Base-by-base conservation (phyloP, 306 rosid genomes). In the Acacia confusa region DNA sequence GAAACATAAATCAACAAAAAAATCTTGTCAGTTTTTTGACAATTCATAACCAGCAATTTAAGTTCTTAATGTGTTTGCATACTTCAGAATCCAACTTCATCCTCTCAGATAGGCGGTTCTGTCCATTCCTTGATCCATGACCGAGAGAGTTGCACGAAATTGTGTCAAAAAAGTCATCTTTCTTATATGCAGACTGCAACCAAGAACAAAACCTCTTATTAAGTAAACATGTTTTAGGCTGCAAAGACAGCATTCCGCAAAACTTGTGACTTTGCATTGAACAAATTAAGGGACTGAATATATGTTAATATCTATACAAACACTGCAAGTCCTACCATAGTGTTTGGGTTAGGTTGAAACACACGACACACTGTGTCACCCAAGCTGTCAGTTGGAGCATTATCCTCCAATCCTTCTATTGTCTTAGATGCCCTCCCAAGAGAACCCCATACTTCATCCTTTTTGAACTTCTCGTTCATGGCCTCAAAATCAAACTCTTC, bases 401-500 rank as follows among this genome's bases (percentile, higher is more conserved):
- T 71, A 41, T 71, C 85, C 70, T 86, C 85, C 38, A 32, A 72
- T 76, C 85, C 81, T 47, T 77, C 87, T 66, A 65, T 55, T 74
- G 64, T 83, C 78, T 80, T 77, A 28, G 88, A 79, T 43, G 80
- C 82, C 81, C 85, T 87, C 68, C 94, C 94, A 47, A 89, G 95
- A 70, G 85, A 86, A 65, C 92, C 91, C 94, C 94, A 91, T 20
- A 91, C 90, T 87, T 90, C 95, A 84, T 94, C 94, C 85, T 92
- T 90, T 44, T 86, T 94, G 86, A 90, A 92, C 87, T 90, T 92
- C 78, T 94, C 92, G 53, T 94, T 89, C 98, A 94, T 94, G 77
- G 97, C 93, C 41, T 20, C 86, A 86, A 94, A 92, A 84, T 94
- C 94, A 82, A 92, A 94, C 79, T 94, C 98, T 84, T 92, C 97